phyloP scores from a whole-genome alignment of 805 yeast species.

The Candida chilensis region DNA sequence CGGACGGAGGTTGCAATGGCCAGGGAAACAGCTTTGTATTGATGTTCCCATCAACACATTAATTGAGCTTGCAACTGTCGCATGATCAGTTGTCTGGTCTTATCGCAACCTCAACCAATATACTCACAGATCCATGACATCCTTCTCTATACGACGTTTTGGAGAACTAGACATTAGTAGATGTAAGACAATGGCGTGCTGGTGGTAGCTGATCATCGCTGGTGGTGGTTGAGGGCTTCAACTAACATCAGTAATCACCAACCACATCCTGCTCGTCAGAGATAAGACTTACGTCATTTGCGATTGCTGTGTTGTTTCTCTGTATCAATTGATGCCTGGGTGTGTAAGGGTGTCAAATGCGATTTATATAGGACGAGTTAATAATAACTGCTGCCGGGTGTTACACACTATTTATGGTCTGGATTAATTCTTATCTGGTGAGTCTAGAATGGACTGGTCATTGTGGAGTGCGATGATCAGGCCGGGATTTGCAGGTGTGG shows the following conservation, averaged over 20 bases:
- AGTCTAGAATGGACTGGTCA: no score
- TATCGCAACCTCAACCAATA: not conserved
- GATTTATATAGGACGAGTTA: no score
- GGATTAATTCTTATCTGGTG: no score
- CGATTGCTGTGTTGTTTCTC: no score
- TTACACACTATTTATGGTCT: no score
- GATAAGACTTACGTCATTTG: no score
- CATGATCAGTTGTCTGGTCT: not conserved
- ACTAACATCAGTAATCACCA: no score
- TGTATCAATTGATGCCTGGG: not conserved
- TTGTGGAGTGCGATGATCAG: no score
- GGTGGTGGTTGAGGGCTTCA: not conserved
- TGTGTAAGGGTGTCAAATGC: not conserved
- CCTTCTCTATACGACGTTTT: conserved; percentile 81
- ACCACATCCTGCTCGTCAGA: no score
- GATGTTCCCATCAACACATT: not conserved
- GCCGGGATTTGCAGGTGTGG: no score
- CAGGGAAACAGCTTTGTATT: not conserved
- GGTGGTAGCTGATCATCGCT: not conserved
- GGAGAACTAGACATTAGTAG: conserved; percentile 38
- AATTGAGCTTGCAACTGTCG: not conserved
- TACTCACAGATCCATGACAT: conserved; percentile 84
- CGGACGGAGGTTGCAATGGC: not conserved
- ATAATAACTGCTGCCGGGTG: no score
- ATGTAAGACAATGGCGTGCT: not conserved